Base-by-base conservation (phyloP, 2,329 filamentous ascomycete genomes). In the Dothistroma septosporum region DNA sequence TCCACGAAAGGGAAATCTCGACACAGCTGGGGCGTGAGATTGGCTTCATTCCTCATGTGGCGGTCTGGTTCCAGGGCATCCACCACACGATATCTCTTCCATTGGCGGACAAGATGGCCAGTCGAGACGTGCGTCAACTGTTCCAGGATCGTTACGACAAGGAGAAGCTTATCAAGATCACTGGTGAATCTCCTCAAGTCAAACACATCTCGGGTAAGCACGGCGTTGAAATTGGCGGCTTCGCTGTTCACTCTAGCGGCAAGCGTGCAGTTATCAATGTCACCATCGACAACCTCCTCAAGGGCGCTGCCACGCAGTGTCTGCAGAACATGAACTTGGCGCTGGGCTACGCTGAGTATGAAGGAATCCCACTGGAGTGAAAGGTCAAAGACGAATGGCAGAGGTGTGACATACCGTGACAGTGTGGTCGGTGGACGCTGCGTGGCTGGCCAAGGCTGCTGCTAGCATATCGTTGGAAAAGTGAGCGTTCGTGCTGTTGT, bases 31-130 rank as follows among this genome's bases (percentile, higher is more conserved):
- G 87, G 53, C 82, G 80, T 14, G 78, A 84, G 19, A 87, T 96
- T 11, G 89, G 87, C 6, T 99, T 99, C 74, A 89, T 94, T 60
- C 94, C 94, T 7, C 94, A 97, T 75, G 92, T 96, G 24, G 91
- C 92, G n/a, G 86, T 89, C 14, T 97, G 92, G 93, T 97, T 97
- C 84, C 89, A 95, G 73, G 93, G 93, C 65, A 97, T 97, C 69
- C 87, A 91, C 73, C 90, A 92, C 77, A 93, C 92, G 44, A 92
- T 97, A 76, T 92, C 87, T 72, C 90, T 97, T 54, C 93, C 93
- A 12, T 82, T 99, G 9, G 88, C 88, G 72, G 84, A 93, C 76
- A 83, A 85, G 63, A 95, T 97, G 90, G 90, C 87, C 2, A 92
- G 90, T 47, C 88, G 94, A 56, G 92, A 97, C 74, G 91, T 99